phyloP scores from a whole-genome alignment of 2,329 filamentous ascomycete species.

The Biscogniauxia mediterranea region DNA sequence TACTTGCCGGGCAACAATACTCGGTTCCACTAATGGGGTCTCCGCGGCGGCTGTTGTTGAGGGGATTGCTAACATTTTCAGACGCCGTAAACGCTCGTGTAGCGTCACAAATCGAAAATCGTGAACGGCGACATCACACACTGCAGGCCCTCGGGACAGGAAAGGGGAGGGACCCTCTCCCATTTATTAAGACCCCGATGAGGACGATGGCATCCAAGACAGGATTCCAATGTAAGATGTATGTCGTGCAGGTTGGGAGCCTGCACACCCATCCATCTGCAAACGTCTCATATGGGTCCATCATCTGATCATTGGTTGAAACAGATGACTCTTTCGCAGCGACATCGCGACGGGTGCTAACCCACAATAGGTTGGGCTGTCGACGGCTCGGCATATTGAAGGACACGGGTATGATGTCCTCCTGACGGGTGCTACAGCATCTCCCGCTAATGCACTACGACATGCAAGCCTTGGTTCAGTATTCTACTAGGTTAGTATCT shows the following conservation, averaged over 20 bases:
- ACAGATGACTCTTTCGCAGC: conserved; percentile 16
- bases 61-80: conserved; percentile 8
- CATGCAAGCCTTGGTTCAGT: conserved; percentile 12
- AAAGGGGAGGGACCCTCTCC: background rate
- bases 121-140: background rate
- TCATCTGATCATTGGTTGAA: conserved; percentile 25
- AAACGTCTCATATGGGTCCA: conserved; percentile 17
- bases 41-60: background rate
- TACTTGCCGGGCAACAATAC: conserved; percentile 23
- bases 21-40: conserved; percentile 1
- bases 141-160: background rate
- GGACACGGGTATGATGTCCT: conserved; percentile 16
- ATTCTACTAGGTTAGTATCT: conserved; percentile 22
- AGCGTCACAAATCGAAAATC: background rate
- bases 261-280: conserved; percentile 19
- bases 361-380: conserved; percentile 20
- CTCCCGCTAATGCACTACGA: conserved; percentile 25
- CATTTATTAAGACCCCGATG: background rate
- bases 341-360: conserved; percentile 21
- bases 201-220: background rate
- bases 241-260: background rate
- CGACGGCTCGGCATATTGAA: conserved; percentile 19
- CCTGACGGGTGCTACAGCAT: conserved; percentile 18
- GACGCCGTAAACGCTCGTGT: background rate
- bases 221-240: background rate